Base-by-base conservation (phyloP, 768 basidiomycete species). In the Podaxis carcinomalis region DNA sequence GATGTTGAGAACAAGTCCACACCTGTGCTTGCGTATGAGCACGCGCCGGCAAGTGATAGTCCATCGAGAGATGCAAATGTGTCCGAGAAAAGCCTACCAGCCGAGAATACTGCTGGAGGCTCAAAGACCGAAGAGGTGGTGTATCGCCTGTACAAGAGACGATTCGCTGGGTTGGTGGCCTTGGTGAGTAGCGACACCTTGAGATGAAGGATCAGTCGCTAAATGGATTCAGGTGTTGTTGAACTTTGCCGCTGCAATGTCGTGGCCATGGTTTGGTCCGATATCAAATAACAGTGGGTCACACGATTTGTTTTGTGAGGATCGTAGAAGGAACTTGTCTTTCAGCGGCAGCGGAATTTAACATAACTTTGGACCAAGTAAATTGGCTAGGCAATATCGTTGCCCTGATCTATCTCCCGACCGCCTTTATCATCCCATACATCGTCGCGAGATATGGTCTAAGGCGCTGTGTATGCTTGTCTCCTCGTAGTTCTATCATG, bases 241-340 rank as follows among this genome's bases (percentile, higher is more conserved):
- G 35, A 88, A 85, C 57, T 69, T 87, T 42, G 79, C 85, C 10
- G 75, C 80, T 1, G 90, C 83, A 5, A 84, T 90, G 86, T 74
- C 80, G 5, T 86, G 85, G 83, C 81, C 88, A 3, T 94, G 91
- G 91, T 94, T 93, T 67, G 91, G 92, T 3, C 89, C 92, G 2
- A 93, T 95, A 57, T 77, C 92, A 0, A 85, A 84, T 44, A 70
- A 86, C 66, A 77, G 91, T 92, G 51, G 46, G 78, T 63, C 13
- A 13, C 4, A 5, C 27, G 5, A 25, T 56, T 37, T n/a, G 21
- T 32, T 25, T 23, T 35, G n/a, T 32, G 23, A 39, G 11, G 35
- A 37, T 44, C 5, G 25, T 42, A 23, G 42, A 46, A n/a, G 47
- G 9, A 58, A 37, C 32, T 46, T 46, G 51, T 35, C 63, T n/a